Evolutionary conservation across 192 early-diverging fungal genomes (phyloP), one percentile per base, ranked within the genome.

Genomic region (Chytriomyces sp.): DNA sequence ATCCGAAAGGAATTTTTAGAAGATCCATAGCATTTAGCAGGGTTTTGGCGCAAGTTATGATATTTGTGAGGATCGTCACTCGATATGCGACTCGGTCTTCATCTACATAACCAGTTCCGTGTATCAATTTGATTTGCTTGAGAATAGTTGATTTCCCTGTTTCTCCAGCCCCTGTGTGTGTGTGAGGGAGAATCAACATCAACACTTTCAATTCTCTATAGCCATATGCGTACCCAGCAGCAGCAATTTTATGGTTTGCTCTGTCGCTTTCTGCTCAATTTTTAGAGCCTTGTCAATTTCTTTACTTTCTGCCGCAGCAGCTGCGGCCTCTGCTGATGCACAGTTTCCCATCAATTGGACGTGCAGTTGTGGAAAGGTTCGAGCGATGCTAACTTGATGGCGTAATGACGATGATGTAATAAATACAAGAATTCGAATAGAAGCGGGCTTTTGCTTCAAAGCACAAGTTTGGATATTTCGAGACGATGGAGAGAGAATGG

Each of bases 91-190:
- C 44, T 6, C 77, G 78, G 53, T 83, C 82, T 32, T 53, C 61
- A 30, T 77, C 81, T 1, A 69, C 36, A 55, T 68, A 82, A 0
- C 73, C 80, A 1, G 63, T 52, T 31, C 81, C 81, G 34, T 82
- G 74, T 22, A 80, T 80, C 19, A 82, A 68, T 53, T 65, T 68
- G 56, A 82, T 78, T 58, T 82, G 81, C 56, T 82, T 82, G 26
- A 82, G 63, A 58, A 82, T 44, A 5, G 81, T 82, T 4, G 81
- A 82, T 70, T 82, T 82, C 12, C 81, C 81, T 31, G 81, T 81
- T 62, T 82, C 81, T 40, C 81, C 81, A 17, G 81, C 55, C 6
- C 81, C 81, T 71, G 33, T 55, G 33, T 2, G 40, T 41, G 7
- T 17, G 63, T 22, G 36, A 37, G 40, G 14, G 63, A 40, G 7